Base-by-base conservation (phyloP, 345 rosid species). In the Gossypium mustelinum region DNA sequence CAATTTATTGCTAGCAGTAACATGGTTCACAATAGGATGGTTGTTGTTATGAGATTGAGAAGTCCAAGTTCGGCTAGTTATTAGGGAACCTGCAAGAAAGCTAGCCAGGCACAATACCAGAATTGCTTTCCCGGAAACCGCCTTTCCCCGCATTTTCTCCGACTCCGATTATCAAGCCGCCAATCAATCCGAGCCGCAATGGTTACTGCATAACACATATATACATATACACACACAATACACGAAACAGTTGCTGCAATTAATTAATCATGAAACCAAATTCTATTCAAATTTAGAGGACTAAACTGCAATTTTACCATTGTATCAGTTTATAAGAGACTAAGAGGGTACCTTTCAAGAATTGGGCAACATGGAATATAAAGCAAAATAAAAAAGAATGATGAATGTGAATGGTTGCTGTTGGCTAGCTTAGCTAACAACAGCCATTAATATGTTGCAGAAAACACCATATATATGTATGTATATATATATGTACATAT, bases 51-150 rank as follows among this genome's bases (percentile, higher is more conserved):
- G 70, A 73, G 77, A 10, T 34, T 34, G 41, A 29, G 50, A 72
- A 50, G 78, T 82, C 88, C 87, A 84, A 7, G 80, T 82, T 65
- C 82, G 81, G 79, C 84, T 77, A 3, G 81, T 76, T 76, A 93
- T 86, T 29, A 93, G 76, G 3, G 95, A 87, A 10, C 98, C 97
- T 3, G 88, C 91, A 44, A 91, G 86, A 79, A 93, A 93, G 86
- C 94, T 82, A 1, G 87, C 90, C 2, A 88, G 77, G 75, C 97
- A 93, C 11, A 88, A 75, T 14, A 82, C 84, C 24, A 87, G 73
- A 66, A 89, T 82, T n/a, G 85, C 82, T 83, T 89, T 91, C 48
- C 90, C 92, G 1, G 95, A 85, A 73, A 81, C 76, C 22, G 87
- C 84, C 80, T 88, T 93, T 20, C 84, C 88, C 77, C 92, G 84